Base-by-base conservation (phyloP, 1,284 basidiomycete species). In the Macrocybe sp. region DNA sequence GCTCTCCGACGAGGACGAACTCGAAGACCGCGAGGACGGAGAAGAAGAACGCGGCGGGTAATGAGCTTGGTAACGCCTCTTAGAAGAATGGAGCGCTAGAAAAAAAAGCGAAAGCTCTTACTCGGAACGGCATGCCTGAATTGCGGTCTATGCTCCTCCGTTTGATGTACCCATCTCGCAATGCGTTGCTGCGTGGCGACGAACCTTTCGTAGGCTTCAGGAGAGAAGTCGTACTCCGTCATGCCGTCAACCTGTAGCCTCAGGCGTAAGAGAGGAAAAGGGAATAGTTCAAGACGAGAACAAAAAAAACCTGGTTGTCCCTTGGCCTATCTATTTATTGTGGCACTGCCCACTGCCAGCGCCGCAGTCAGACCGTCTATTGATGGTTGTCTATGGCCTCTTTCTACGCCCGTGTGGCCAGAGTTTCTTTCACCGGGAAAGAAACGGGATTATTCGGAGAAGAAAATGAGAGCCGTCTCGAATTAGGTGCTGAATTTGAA, bases 171-270 rank as follows among this genome's bases (percentile, higher is more conserved):
- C 65, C 65, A 67, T 12, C 52, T 45, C 9, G 60, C 56, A 16
- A 67, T 61, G 9, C 57, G 52, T 10, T 58, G 45, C 45, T 65
- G 62, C 12, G 57, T 63, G 2, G 53, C 54, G 6, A 60, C 35
- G 49, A 61, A 54, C 6, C 58, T 59, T 41, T 64, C 59, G 44
- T 55, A 48, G 7, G 61, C 65, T 2, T 59, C 64, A 5, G 64
- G 65, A 7, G 65, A 65, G 52, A 60, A 65, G 51, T 65, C 63
- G 53, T 65, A 67, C 54, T 67, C 65, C 6, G 65, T 65, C 65
- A 67, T 67, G 37, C 44, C 22, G 12, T 22, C 22, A 22, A 22
- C 22, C 22, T 22, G 22, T 4, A 22, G 22, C 22, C 22, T 22
- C 22, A 22, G 38, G 37, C 16, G 29, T 10, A 34, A 44, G 7